phyloP scores from a whole-genome alignment of 805 yeast genomes.

The Wickerhamomyces queroliae region DNA sequence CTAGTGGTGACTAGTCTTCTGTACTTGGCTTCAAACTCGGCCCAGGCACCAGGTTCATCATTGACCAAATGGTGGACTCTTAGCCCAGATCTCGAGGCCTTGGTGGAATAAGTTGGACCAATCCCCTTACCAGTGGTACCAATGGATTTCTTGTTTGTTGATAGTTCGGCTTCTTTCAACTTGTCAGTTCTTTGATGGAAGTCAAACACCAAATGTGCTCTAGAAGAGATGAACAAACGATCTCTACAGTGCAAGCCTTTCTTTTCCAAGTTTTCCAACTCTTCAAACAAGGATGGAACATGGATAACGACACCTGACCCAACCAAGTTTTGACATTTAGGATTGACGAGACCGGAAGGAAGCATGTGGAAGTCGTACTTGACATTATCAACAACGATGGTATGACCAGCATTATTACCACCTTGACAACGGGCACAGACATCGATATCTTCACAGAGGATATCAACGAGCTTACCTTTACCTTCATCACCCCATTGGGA shows the following conservation, averaged over 20 bases:
- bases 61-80: conserved; percentile 94
- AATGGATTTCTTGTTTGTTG: conserved; percentile 65
- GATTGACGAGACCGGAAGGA: conserved; percentile 96
- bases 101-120: conserved; percentile 97
- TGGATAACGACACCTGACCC: conserved; percentile 98
- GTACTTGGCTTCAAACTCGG: conserved; percentile 75
- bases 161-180: conserved; percentile 85
- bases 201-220: conserved; percentile 96
- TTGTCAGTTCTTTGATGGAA: conserved; percentile 98
- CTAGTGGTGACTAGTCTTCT: conserved; percentile 75
- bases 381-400: conserved; percentile 83
- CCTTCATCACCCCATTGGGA: conserved; percentile 99
- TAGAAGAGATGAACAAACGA: conserved; percentile 80
- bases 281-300: conserved; percentile 87
- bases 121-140: conserved; percentile 99
- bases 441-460: conserved; percentile 90
- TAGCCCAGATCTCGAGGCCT: conserved; percentile 93
- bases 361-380: conserved; percentile 98
- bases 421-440: conserved; percentile 98
- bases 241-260: conserved; percentile 66
- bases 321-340: conserved; percentile 80
- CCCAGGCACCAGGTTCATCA: conserved; percentile 90
- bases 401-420: conserved; percentile 99
- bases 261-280: conserved; percentile 70
- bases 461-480: conserved; percentile 94